Percentiles rank a stretch among this genome's conserved stretches.
Conservation (phyloP, 768 basidiomycete species). For the Lactifluus hygrophoroides region DNA sequence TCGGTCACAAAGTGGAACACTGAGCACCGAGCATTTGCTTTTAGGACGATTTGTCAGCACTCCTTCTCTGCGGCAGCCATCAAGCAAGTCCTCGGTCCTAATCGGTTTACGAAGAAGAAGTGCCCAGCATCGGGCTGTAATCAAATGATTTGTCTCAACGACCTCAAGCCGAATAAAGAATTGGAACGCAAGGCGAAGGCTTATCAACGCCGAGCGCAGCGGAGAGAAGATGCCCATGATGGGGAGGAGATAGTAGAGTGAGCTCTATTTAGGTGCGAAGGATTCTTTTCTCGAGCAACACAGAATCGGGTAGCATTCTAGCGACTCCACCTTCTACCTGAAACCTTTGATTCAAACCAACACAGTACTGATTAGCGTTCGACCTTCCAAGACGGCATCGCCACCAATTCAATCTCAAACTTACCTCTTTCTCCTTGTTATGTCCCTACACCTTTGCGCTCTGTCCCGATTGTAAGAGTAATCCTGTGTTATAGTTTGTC, state of each 20-base stretch:
- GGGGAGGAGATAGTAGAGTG: slow-evolving; percentile 52
- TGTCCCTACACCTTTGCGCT: too few relatives aligned
- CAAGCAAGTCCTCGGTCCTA: slow-evolving; percentile 43
- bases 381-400: neutral
- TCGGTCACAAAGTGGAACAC: neutral
- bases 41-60: slow-evolving; percentile 65
- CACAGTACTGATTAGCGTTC: neutral
- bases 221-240: slow-evolving; percentile 30
- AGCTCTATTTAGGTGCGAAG: neutral
- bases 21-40: slow-evolving; percentile 2
- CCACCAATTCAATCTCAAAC: too few relatives aligned
- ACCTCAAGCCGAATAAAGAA: slow-evolving; percentile 47
- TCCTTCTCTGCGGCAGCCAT: slow-evolving; percentile 75
- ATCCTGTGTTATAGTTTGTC: too few relatives aligned
- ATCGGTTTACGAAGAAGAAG: slow-evolving; percentile 28
- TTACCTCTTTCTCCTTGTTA: too few relatives aligned
- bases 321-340: neutral
- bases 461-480: too few relatives aligned
- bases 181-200: slow-evolving; percentile 57
- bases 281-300: neutral
- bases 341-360: neutral
- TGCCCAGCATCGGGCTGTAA: slow-evolving; percentile 74
- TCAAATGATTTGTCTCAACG: slow-evolving; percentile 41
- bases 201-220: slow-evolving; percentile 43
- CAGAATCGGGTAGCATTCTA: neutral